Conservation (phyloP, 148 eudicot genomes). For the Rhododendron simsii region DNA sequence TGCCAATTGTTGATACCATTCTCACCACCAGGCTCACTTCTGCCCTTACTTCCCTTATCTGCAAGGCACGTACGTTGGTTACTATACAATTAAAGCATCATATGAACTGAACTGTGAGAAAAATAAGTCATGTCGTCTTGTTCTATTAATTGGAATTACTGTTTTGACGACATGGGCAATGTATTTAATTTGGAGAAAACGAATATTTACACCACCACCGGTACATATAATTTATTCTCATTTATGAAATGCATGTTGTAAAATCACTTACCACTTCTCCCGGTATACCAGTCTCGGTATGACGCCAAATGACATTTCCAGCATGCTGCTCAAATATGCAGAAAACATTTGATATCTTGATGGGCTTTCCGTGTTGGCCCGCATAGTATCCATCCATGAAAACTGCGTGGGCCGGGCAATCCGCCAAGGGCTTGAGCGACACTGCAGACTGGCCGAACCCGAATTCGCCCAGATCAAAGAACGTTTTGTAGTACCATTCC, state of each 20-base stretch:
- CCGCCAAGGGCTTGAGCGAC: conserved; percentile 9
- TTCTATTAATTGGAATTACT: too few relatives aligned
- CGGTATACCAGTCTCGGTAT: conserved; percentile 29
- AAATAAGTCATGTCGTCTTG: too few relatives aligned
- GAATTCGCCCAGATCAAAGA: neutral
- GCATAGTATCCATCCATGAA: conserved; percentile 32
- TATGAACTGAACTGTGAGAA: too few relatives aligned
- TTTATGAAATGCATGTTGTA: neutral
- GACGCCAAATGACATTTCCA: conserved; percentile 18
- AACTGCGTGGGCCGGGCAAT: conserved; percentile 36
- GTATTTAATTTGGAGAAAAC: too few relatives aligned
- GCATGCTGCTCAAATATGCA: conserved; percentile 36
- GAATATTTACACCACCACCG: too few relatives aligned
- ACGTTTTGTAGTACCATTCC: neutral
- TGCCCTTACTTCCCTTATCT: neutral
- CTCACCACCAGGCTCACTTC: neutral
- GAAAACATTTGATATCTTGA: conserved; percentile 19
- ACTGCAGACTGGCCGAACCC: neutral
- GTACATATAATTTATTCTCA: too few relatives aligned
- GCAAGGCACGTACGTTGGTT: too few relatives aligned
- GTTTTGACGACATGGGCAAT: too few relatives aligned
- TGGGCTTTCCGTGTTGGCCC: conserved; percentile 27
- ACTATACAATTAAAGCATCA: too few relatives aligned
- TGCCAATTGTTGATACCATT: neutral
- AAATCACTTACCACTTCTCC: conserved; percentile 17